Percentiles rank a stretch among this genome's conserved stretches.
Conservation (phyloP, 345 rosid genomes). For the Salix brachista region DNA sequence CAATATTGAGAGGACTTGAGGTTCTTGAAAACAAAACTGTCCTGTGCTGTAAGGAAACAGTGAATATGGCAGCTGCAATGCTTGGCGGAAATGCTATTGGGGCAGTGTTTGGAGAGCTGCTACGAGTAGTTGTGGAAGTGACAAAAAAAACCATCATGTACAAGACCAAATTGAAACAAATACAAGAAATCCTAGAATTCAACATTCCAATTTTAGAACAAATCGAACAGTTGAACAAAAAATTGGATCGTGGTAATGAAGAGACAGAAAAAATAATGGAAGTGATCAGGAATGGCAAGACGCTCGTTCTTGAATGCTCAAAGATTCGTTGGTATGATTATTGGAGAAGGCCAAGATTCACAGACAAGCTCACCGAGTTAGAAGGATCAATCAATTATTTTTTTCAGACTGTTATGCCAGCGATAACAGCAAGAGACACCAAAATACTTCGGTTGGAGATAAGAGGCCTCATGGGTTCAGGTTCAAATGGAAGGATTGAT, state of each 20-base stretch:
- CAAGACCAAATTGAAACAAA: slow-evolving; percentile 10
- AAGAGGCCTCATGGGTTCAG: neutral
- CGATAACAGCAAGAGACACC: slow-evolving; percentile 16
- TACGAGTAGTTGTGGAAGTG: slow-evolving; percentile 10
- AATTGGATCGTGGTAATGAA: neutral
- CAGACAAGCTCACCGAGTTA: slow-evolving; percentile 19
- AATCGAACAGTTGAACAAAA: slow-evolving; percentile 8
- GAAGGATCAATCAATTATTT: slow-evolving; percentile 10
- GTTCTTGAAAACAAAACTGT: too few species aligned
- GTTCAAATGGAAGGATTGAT: neutral
- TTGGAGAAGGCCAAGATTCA: neutral
- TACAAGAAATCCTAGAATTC: slow-evolving; percentile 11
- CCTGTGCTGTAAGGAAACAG: neutral
- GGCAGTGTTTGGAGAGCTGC: slow-evolving; percentile 14
- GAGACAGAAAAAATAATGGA: neutral
- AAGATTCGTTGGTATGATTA: neutral
- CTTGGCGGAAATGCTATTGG: slow-evolving; percentile 2
- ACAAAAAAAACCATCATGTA: slow-evolving; percentile 3
- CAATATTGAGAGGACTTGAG: too few species aligned
- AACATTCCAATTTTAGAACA: neutral
- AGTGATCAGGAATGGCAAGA: slow-evolving; percentile 6
- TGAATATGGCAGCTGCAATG: neutral
- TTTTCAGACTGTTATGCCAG: slow-evolving; percentile 18
- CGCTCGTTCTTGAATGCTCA: slow-evolving; percentile 14
- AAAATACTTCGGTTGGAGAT: neutral